phyloP scores from a whole-genome alignment of 805 yeast genomes.

The Saturnispora quitensis region DNA sequence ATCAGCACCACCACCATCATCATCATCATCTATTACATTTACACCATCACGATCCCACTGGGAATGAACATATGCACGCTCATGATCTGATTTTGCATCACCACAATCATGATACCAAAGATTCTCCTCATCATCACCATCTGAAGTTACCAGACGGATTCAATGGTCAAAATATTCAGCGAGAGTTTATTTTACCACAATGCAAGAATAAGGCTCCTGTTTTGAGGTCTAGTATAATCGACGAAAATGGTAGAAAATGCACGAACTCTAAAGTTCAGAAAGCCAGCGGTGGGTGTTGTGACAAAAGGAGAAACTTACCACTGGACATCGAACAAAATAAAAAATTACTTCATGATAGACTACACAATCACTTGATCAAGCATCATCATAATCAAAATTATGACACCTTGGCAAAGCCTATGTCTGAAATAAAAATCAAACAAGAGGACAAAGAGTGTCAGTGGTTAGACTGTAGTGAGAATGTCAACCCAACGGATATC shows the following conservation, averaged over 20 bases:
- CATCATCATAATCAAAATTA: not conserved
- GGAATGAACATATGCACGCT: constrained; percentile 8
- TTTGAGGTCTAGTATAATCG: not conserved
- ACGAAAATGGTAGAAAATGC: not conserved
- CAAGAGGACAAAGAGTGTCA: constrained; percentile 33
- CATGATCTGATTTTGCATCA: constrained; percentile 15
- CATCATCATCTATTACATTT: constrained; percentile 15
- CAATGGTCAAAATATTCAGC: constrained; percentile 21
- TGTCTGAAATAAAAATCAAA: not conserved
- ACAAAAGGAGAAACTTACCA: not conserved
- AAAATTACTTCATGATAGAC: not conserved
- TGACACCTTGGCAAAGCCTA: not conserved
- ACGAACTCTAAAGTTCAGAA: not conserved
- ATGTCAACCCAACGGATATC: constrained; percentile 29
- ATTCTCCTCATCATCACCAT: constrained; percentile 22
- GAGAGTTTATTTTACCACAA: constrained; percentile 23
- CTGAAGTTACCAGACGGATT: constrained; percentile 23
- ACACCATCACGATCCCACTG: constrained; percentile 12
- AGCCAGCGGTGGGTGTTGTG: not conserved
- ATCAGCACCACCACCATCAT: constrained; percentile 7
- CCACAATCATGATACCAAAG: constrained; percentile 8
- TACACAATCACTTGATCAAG: not conserved
- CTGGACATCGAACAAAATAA: not conserved
- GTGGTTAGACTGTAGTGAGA: constrained; percentile 57
- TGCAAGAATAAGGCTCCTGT: constrained; percentile 8